Percentiles rank a stretch among this genome's conserved stretches.
These are phyloP conservation scores for Lolium multiflorum DNA, from an alignment of 176 grass and related monocot species.

Conservation along the genomic window DNA sequence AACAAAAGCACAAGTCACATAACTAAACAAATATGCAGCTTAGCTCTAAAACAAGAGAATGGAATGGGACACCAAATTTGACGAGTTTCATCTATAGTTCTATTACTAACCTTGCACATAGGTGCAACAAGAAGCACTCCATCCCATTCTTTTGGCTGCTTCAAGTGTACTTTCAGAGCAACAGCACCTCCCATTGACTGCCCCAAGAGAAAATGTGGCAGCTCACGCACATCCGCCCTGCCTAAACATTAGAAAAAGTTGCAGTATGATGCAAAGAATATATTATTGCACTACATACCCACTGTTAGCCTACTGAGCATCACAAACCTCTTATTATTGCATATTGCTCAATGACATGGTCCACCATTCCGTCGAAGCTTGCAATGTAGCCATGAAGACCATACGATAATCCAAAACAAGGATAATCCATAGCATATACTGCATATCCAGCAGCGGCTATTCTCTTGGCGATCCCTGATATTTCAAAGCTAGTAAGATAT, in stretches of 20 bases:
- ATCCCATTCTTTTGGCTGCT: constrained; percentile 80
- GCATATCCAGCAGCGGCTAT: constrained; percentile 85
- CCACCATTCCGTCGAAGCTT: constrained; percentile 95
- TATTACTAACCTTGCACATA: constrained; percentile 90
- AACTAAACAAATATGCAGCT: constrained; percentile 18
- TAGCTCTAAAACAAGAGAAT: constrained; percentile 26
- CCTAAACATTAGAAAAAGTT: constrained; percentile 50
- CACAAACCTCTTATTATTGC: constrained; percentile 69
- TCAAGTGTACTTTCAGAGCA: constrained; percentile 88
- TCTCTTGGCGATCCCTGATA: constrained; percentile 81
- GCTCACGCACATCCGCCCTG: constrained; percentile 53
- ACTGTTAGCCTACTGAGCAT: constrained; percentile 32
- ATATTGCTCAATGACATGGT: constrained; percentile 98
- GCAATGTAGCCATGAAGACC: constrained; percentile 96
- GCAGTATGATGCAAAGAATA: constrained; percentile 35
- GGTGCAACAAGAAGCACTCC: constrained; percentile 93
- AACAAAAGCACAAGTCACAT: not conserved
- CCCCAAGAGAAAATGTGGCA: constrained; percentile 84
- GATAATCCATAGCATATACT: constrained; percentile 97
- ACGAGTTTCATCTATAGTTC: constrained; percentile 13
- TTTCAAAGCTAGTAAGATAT: constrained; percentile 42
- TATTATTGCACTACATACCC: constrained; percentile 14
- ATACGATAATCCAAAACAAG: constrained; percentile 90
- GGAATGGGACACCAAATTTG: constrained; percentile 11
- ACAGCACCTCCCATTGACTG: constrained; percentile 99